Conservation (phyloP, 495 filamentous ascomycete species). For the Xylaria sp. region DNA sequence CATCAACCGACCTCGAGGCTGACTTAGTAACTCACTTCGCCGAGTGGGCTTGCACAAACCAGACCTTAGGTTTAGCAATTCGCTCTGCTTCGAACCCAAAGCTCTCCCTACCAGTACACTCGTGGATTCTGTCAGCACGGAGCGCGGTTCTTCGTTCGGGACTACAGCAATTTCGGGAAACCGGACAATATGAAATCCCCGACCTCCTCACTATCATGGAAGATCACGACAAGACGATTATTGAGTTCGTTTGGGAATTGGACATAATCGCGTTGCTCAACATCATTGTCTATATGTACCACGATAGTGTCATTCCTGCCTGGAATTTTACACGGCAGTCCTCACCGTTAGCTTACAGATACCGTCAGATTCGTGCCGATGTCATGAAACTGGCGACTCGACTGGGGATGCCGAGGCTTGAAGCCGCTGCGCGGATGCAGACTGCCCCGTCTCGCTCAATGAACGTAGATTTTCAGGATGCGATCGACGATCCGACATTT, state of each 20-base stretch:
- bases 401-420: slow-evolving; percentile 71
- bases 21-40: slow-evolving; percentile 56
- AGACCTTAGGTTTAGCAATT: slow-evolving; percentile 53
- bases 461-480: slow-evolving; percentile 70
- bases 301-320: slow-evolving; percentile 78
- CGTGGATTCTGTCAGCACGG: slow-evolving; percentile 76
- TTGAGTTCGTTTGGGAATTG: slow-evolving; percentile 66
- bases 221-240: slow-evolving; percentile 54
- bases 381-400: slow-evolving; percentile 78
- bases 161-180: slow-evolving; percentile 58
- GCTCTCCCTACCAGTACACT: slow-evolving; percentile 78
- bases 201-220: slow-evolving; percentile 69
- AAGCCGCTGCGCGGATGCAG: slow-evolving; percentile 78
- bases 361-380: slow-evolving; percentile 79
- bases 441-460: slow-evolving; percentile 66
- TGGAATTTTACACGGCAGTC: slow-evolving; percentile 77
- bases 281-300: slow-evolving; percentile 79
- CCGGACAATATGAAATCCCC: slow-evolving; percentile 41
- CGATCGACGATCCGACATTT: slow-evolving; percentile 70
- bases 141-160: slow-evolving; percentile 71
- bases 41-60: slow-evolving; percentile 42
- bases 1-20: slow-evolving; percentile 62
- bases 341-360: slow-evolving; percentile 67
- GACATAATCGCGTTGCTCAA: slow-evolving; percentile 82
- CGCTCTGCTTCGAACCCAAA: slow-evolving; percentile 66